phyloP scores from a whole-genome alignment of 2,329 filamentous ascomycete species.

The Metarhizium anisopliae region DNA sequence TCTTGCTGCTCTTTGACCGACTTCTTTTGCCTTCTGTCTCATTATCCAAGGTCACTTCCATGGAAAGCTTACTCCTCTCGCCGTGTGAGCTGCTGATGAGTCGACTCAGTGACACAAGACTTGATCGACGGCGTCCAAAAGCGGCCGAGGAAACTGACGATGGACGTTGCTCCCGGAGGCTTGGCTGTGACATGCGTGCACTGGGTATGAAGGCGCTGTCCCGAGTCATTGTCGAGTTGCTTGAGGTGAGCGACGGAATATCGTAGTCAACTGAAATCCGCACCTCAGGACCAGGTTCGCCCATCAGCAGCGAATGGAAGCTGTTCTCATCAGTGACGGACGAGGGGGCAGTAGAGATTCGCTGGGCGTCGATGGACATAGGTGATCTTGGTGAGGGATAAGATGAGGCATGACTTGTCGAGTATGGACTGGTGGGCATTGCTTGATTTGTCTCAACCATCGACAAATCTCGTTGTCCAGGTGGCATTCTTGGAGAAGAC shows the following conservation, averaged over 20 bases:
- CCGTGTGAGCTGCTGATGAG: conserved; percentile 68
- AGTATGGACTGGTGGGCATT: conserved; percentile 53
- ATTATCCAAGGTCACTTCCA: conserved; percentile 51
- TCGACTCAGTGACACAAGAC: conserved; percentile 67
- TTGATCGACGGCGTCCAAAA: conserved; percentile 63
- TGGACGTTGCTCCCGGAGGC: conserved; percentile 47
- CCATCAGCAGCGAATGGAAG: conserved; percentile 62
- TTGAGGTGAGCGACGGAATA: conserved; percentile 65
- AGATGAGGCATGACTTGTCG: conserved; percentile 53
- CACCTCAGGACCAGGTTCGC: conserved; percentile 64
- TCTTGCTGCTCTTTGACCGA: conserved; percentile 51
- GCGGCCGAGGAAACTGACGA: conserved; percentile 52
- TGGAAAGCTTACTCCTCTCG: conserved; percentile 65
- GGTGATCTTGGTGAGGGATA: conserved; percentile 58
- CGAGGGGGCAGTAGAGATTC: conserved; percentile 67
- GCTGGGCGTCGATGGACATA: conserved; percentile 61
- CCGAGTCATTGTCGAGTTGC: conserved; percentile 67
- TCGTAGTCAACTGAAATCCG: conserved; percentile 62
- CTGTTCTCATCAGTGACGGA: conserved; percentile 63
- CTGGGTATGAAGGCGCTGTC: conserved; percentile 46
- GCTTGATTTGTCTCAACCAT: conserved; percentile 42
- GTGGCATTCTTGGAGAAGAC: conserved; percentile 34
- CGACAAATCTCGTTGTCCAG: conserved; percentile 35
- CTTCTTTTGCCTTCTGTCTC: conserved; percentile 45
- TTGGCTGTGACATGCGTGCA: conserved; percentile 38